A percentile compares a stretch with the other conserved stretches of the same genome.
phyloP scores from a whole-genome alignment of 2,329 filamentous ascomycete genomes.

The Mycosphaerella arachidis region DNA sequence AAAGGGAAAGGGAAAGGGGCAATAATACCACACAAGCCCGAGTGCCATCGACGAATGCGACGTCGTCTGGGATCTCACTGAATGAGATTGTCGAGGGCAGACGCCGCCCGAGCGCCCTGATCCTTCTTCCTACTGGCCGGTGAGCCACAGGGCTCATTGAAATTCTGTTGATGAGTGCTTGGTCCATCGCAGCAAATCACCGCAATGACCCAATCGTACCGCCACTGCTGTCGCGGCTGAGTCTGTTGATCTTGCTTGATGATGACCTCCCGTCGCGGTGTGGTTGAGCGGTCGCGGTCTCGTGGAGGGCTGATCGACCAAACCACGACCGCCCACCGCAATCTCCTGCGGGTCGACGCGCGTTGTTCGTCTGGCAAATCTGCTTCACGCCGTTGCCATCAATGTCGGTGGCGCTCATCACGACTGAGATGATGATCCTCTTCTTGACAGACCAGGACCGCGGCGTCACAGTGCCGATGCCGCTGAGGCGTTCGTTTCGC shows the following conservation, averaged over 20 bases:
- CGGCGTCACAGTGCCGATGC: neutral
- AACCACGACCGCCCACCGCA: neutral
- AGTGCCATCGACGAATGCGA: neutral
- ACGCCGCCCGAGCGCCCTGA: neutral
- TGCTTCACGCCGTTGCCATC: neutral
- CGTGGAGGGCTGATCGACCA: neutral
- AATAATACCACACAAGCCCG: neutral
- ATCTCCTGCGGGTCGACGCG: neutral
- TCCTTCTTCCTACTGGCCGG: constrained; percentile 1
- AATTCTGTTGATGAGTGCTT: neutral
- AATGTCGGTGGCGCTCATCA: neutral
- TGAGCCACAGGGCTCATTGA: neutral
- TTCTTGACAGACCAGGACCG: neutral
- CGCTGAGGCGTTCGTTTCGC: neutral
- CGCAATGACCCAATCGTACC: neutral
- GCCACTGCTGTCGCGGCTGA: neutral
- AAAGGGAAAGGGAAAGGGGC: too few relatives aligned
- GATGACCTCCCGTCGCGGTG: neutral
- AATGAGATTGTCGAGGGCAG: neutral
- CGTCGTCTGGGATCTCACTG: neutral
- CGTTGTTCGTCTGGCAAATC: neutral
- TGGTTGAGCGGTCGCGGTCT: neutral
- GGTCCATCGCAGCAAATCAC: neutral
- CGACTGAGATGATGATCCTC: neutral
- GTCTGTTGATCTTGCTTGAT: neutral